Evolutionary conservation across 805 yeast genomes (phyloP), one percentile per base, ranked within the genome.

Genomic region (Metschnikowia dekortorum): DNA sequence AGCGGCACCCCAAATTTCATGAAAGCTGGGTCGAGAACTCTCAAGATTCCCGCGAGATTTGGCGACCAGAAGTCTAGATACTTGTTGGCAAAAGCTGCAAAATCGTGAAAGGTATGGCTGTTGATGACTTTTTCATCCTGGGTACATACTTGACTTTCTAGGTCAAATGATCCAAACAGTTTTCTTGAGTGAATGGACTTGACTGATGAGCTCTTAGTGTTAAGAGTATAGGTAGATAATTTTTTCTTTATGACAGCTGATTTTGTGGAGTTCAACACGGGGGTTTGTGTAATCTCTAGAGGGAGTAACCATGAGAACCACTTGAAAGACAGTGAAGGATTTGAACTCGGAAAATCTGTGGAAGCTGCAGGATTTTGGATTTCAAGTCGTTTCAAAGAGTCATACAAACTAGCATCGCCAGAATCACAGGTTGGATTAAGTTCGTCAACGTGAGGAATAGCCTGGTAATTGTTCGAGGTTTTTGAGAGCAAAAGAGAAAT

Each of bases 61-160:
- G 53, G 44, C 8, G 49, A 43, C 55, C 54, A 51, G 28, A 40
- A 35, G 46, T 58, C 61, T 18, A 58, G 52, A 39, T 42, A 56
- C 26, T 46, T 39, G 52, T 58, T 58, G 39, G 57, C 49, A 43
- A 59, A 59, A 14, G 56, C 50, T 6, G 62, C 64, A 40, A 63
- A 56, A 10, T 59, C 52, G 44, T 57, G 58, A 50, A 56, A 65
- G 32, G 58, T 57, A 49, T 66, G 67, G 35, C 60, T 57, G 30
- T 54, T 54, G 13, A 38, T 56, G 56, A 39, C 39, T 49, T 46
- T 52, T 35, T 48, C 58, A 54, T 18, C 39, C 39, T 8, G 16
- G 9, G 6, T 6, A 14, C n/a, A 8, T 29, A 16, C 11, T 35
- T 49, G 54, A 22, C 42, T 49, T 40, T 63, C 67, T 18, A 60